Conservation (phyloP, 2,329 filamentous ascomycete genomes). For the Pyrenochaeta sp. region DNA sequence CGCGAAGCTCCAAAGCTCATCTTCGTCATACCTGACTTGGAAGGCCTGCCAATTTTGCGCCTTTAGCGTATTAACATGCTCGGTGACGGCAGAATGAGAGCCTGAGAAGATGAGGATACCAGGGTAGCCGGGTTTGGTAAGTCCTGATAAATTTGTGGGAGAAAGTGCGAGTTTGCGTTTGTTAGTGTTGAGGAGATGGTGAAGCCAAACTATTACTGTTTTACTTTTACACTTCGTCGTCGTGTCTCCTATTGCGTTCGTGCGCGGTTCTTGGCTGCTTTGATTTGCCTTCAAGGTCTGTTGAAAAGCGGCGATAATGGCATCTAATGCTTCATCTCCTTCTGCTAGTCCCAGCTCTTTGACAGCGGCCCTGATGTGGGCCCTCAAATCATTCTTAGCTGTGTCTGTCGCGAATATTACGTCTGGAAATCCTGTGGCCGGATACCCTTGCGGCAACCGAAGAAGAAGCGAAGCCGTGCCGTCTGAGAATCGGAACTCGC, state of each 20-base stretch:
- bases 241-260: too few relatives aligned
- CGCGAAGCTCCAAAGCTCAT: constrained; percentile 49
- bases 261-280: too few relatives aligned
- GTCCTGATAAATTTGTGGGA: constrained; percentile 44
- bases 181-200: constrained; percentile 56
- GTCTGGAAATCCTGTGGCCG: constrained; percentile 46
- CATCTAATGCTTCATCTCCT: constrained; percentile 55
- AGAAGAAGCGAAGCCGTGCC: constrained; percentile 41
- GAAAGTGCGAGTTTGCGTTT: constrained; percentile 57
- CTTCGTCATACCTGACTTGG: constrained; percentile 53
- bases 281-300: constrained; percentile 11
- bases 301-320: constrained; percentile 51
- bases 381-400: constrained; percentile 49
- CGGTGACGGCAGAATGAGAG: constrained; percentile 45
- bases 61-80: constrained; percentile 55
- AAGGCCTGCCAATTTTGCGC: constrained; percentile 57
- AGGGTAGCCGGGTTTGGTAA: constrained; percentile 59
- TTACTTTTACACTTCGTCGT: constrained; percentile 14
- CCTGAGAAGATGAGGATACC: constrained; percentile 56
- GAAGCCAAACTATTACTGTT: constrained; percentile 57
- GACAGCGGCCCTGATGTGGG: constrained; percentile 41
- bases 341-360: constrained; percentile 34
- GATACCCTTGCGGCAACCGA: constrained; percentile 52
- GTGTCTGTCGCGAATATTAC: constrained; percentile 49
- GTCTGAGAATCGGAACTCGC: constrained; percentile 50